Evolutionary conservation across 1,284 basidiomycete species (phyloP), one percentile per base, ranked within the genome.

Genomic region (Boletus sp.): DNA sequence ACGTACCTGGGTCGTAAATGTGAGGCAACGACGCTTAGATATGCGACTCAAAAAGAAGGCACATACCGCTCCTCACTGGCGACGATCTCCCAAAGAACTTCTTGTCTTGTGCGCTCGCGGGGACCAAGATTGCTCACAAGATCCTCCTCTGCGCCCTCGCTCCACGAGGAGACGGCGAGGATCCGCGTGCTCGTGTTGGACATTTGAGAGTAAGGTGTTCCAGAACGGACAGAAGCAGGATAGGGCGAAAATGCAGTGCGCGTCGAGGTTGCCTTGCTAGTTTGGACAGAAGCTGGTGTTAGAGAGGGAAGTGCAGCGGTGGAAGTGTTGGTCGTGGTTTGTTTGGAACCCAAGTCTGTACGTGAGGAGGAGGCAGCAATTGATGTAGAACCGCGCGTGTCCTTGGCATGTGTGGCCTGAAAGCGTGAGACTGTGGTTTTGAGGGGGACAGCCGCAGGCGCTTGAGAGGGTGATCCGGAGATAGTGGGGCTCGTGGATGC

Each of bases 81-180:
- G 39, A 99, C 94, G 57, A 99, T 98, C 72, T 99, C 95, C 79
- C 94, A 97, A 27, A 99, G 69, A 3, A 98, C 95, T 72, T 99
- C 95, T 67, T 98, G 95, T 43, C 95, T 78, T 25, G 93, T 97
- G 44, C 95, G 81, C 66, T 99, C 95, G 49, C 94, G 80, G 19
- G 91, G 85, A 17, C 93, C 91, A 17, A 99, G 75, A 63, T 99
- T 95, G 35, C 85, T 84, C 8, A 98, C 92, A 26, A 99, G 80
- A 65, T 99, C 95, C 49, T 92, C 90, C 64, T 96, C 91, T 8
- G 94, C 93, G 61, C 90, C 89, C 67, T 97, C 91, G 61, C 90
- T 94, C 95, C 95, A 99, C 32, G 91, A 95, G 48, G 84, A 76
- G 0, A 88, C 90, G 22, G 86, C 80, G 35, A 89, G 75, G 50